Evolutionary conservation across 2,329 filamentous ascomycete genomes (phyloP), one percentile per base, ranked within the genome.

Genomic region (Diplodia corticola): DNA sequence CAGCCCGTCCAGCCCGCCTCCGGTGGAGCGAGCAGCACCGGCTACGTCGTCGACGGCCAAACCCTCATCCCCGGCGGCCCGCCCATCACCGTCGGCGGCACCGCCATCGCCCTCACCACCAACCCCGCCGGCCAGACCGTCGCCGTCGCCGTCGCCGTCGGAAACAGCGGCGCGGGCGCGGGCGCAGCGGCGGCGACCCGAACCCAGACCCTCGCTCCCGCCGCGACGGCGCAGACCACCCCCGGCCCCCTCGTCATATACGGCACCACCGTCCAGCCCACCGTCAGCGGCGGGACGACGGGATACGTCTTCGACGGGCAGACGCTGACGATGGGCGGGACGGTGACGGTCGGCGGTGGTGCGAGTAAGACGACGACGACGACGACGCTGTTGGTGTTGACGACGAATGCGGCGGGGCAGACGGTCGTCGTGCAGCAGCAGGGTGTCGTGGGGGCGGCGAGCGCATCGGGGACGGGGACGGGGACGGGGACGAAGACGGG

Each of bases 341-440:
- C 44, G 5, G 40, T 63, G 26, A 63, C 59, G 17, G 28, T 63
- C 9, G 59, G 59, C 26, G 40, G 35, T 9, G 37, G 6, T n/a
- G 37, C 15, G 7, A 1, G 40, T 3, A 10, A 2, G 1, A 2
- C 3, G 1, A 2, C 17, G 3, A 44, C n/a, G 5, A 12, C 9
- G n/a, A 63, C 59, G 46, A 50, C 28, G 28, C 17, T 63, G 44
- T n/a, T 63, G 44, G 26, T 30, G 44, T 28, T 63, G 24, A 66
- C 55, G 48, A 67, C 59, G 9, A 64, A 67, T n/a, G 26, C 30
- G n/a, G 57, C 24, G 6, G 65, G 65, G 4, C 33, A 44, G 22
- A 67, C 65, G 30, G 57, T 66, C 5, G 54, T 63, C 10, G 55
- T 66, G 35, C 55, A 60, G n/a, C n/a, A n/a, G n/a, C n/a, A n/a